These are phyloP conservation scores for Starmerella potacharoeniae DNA, from an alignment of 805 yeast genomes.

Conservation along the genomic window DNA sequence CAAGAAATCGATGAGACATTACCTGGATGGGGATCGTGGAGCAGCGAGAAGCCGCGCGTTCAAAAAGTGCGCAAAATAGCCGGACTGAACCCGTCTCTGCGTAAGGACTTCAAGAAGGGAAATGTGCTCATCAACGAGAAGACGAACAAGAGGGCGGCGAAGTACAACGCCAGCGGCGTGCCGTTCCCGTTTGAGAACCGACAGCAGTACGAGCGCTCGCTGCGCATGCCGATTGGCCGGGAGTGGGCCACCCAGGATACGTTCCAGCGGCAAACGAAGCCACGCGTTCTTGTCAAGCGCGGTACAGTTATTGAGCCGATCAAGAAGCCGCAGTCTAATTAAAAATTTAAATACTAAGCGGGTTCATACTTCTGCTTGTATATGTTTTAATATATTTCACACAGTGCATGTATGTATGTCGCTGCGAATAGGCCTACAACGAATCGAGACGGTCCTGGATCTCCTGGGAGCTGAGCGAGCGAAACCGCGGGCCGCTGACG, in stretches of 20 bases:
- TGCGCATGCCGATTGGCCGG: slow-evolving; percentile 93
- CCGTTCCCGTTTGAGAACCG: slow-evolving; percentile 89
- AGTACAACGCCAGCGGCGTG: slow-evolving; percentile 78
- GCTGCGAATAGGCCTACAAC: slow-evolving; percentile 35
- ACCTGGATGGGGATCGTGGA: slow-evolving; percentile 99
- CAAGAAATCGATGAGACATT: slow-evolving; percentile 71
- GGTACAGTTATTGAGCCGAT: slow-evolving; percentile 88
- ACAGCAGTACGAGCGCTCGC: slow-evolving; percentile 89
- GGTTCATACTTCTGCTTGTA: not conserved
- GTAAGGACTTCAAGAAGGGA: slow-evolving; percentile 65
- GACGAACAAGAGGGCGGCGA: slow-evolving; percentile 69
- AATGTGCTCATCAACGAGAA: slow-evolving; percentile 84
- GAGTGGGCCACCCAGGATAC: slow-evolving; percentile 89
- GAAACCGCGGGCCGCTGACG: slow-evolving; percentile 81
- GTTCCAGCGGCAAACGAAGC: slow-evolving; percentile 80
- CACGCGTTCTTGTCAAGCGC: slow-evolving; percentile 72
- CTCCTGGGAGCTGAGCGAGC: slow-evolving; percentile 76
- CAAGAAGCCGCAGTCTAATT: slow-evolving; percentile 33
- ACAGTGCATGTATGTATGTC: not conserved
- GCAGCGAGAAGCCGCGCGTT: slow-evolving; percentile 52
- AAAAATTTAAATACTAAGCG: not conserved
- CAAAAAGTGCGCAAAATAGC: slow-evolving; percentile 58
- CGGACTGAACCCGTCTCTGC: slow-evolving; percentile 65
- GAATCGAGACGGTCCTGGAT: slow-evolving; percentile 93
- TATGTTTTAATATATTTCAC: not conserved